These are phyloP conservation scores for Podaxis sp. DNA, from an alignment of 768 basidiomycete species.

Conservation along the genomic window DNA sequence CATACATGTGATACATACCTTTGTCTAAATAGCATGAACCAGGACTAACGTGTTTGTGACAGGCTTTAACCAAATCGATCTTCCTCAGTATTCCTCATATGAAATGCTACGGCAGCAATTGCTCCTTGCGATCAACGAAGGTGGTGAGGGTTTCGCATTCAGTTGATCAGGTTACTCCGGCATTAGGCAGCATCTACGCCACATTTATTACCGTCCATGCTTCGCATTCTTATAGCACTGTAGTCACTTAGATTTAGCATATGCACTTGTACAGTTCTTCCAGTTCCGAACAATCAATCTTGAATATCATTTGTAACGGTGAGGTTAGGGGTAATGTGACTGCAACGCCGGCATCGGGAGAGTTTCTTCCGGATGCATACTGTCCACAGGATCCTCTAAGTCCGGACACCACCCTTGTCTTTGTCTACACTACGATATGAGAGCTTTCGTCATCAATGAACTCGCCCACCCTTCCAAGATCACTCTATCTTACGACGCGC, in stretches of 20 bases:
- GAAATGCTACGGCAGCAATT: conserved; percentile 93
- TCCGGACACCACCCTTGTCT: background rate
- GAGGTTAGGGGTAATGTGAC: background rate
- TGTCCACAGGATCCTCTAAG: background rate
- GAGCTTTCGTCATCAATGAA: conserved; percentile 70
- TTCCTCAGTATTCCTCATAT: conserved; percentile 93
- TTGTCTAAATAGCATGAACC: background rate
- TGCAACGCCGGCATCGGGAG: background rate
- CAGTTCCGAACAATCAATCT: background rate
- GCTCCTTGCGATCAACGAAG: conserved; percentile 90
- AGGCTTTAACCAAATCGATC: conserved; percentile 94
- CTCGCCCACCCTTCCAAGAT: conserved; percentile 68
- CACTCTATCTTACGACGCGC: conserved; percentile 43
- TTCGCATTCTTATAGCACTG: background rate
- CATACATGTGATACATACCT: conserved; percentile 66
- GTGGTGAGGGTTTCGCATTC: conserved; percentile 94
- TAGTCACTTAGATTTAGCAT: conserved; percentile 13
- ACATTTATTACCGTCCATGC: conserved; percentile 7
- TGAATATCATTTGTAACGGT: background rate
- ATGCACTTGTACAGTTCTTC: conserved; percentile 12
- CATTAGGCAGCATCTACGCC: conserved; percentile 2
- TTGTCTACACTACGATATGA: conserved; percentile 44
- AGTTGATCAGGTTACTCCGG: conserved; percentile 36
- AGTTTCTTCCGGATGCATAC: background rate
- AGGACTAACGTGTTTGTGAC: background rate